These are phyloP conservation scores for Jackrogersella multiformis DNA, from an alignment of 495 filamentous ascomycete genomes.

Conservation along the genomic window DNA sequence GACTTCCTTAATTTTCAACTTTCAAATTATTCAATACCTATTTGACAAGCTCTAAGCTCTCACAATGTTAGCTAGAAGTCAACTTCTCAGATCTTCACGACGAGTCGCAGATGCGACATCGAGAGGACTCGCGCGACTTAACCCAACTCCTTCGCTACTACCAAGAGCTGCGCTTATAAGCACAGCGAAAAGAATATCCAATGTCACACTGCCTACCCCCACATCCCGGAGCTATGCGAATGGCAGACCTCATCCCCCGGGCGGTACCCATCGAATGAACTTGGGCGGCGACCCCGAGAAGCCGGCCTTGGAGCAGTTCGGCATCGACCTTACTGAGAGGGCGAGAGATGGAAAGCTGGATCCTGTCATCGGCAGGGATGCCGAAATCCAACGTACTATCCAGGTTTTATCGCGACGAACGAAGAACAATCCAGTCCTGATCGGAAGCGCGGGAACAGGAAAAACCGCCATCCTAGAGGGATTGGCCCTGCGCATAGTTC, in stretches of 20 bases:
- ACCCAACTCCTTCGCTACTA: constrained; percentile 40
- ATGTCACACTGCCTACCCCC: constrained; percentile 42
- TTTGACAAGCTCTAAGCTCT: not conserved
- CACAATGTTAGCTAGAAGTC: constrained; percentile 53
- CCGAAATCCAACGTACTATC: constrained; percentile 92
- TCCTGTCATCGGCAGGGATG: constrained; percentile 91
- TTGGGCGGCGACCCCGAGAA: constrained; percentile 82
- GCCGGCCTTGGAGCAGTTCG: constrained; percentile 86
- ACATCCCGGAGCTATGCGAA: constrained; percentile 71
- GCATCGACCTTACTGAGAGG: constrained; percentile 86
- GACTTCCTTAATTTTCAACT: constrained; percentile 1
- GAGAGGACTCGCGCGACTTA: constrained; percentile 39
- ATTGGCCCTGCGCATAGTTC: constrained; percentile 87
- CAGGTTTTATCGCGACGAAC: constrained; percentile 92
- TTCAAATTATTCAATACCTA: not conserved
- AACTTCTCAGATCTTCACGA: constrained; percentile 47
- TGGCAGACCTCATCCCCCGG: constrained; percentile 84
- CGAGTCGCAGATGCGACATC: constrained; percentile 49
- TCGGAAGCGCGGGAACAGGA: constrained; percentile 90
- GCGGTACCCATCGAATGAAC: constrained; percentile 93
- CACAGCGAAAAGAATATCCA: constrained; percentile 22
- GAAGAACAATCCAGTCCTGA: constrained; percentile 96
- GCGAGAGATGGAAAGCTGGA: constrained; percentile 92
- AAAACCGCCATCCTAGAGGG: constrained; percentile 97
- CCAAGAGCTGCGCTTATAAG: constrained; percentile 33